Base-by-base conservation (phyloP, 2,329 filamentous ascomycete genomes). In the Colletotrichum cuscutae region DNA sequence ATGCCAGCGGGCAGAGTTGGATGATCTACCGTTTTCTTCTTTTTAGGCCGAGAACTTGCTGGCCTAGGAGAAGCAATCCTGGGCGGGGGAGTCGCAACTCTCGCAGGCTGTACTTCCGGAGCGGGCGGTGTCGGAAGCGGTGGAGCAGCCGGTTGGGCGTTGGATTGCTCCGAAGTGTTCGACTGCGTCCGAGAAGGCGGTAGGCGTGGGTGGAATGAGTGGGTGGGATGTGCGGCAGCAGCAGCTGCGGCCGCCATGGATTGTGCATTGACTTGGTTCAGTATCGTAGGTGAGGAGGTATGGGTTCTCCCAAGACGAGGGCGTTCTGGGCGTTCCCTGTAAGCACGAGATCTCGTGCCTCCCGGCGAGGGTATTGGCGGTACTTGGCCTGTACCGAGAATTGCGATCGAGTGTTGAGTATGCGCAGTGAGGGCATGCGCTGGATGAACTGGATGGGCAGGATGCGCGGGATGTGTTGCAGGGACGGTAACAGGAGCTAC, bases 361-460 rank as follows among this genome's bases (percentile, higher is more conserved):
- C 95, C 94, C 1, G 95, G 95, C 0, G 95, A 98, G 0, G 95
- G 95, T 58, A 98, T 86, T 24, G 91, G 87, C 7, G 95, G 93
- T 7, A 96, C 85, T 78, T 97, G 94, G 22, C 94, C 95, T 1
- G 94, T 95, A 64, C 88, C 91, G 32, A 98, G 83, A 22, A 98
- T 92, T 4, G 95, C 90, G 77, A 98, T 97, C 7, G 94, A 93
- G 73, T 92, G 91, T 30, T 86, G 82, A 69, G 87, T 78, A 65
- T 80, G 79, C 35, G 70, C 63, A 4, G 60, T 77, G 71, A 74
- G 75, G 69, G 74, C 77, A 26, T 72, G 70, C n/a, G 52, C 53
- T 8, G 67, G 11, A 28, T 69, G 67, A 22, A 52, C 32, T 72
- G 62, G 77, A 35, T 76, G 76, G 26, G 57, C 65, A n/a, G 72